Percentiles rank a stretch among this genome's conserved stretches.
These are phyloP conservation scores for Leccinum fibrillosum DNA, from an alignment of 768 basidiomycete species.

Conservation along the genomic window DNA sequence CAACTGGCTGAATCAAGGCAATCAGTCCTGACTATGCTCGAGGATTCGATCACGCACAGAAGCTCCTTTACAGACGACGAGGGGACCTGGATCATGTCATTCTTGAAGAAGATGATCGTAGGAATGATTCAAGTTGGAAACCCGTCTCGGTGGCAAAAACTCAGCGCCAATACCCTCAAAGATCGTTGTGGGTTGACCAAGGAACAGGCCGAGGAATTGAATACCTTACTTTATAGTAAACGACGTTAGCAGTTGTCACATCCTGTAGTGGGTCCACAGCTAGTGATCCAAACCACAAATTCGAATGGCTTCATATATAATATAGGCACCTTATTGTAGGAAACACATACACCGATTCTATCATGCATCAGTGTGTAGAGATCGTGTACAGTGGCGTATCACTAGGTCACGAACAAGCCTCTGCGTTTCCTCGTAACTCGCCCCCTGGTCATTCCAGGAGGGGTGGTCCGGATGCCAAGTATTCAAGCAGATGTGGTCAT, in stretches of 20 bases:
- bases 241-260: neutral
- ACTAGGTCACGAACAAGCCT: constrained; percentile 11
- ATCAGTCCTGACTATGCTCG: constrained; percentile 16
- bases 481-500: constrained; percentile 17
- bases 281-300: too few species aligned
- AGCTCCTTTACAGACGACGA: constrained; percentile 10
- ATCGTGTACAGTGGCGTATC: constrained; percentile 7
- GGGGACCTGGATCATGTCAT: constrained; percentile 18
- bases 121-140: constrained; percentile 9
- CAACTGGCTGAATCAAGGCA: constrained; percentile 14
- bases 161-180: constrained; percentile 7
- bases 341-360: neutral
- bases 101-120: constrained; percentile 18
- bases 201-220: neutral
- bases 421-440: constrained; percentile 18
- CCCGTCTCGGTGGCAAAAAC: constrained; percentile 4
- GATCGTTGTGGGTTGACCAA: constrained; percentile 14
- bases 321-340: neutral
- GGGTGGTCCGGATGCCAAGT: constrained; percentile 14
- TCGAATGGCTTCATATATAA: too few species aligned
- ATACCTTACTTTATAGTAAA: constrained; percentile 1
- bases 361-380: constrained; percentile 4
- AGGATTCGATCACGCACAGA: constrained; percentile 21
- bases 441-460: constrained; percentile 17
- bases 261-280: too few species aligned